Percentiles rank a stretch among this genome's conserved stretches.
Evolutionary conservation across 768 basidiomycete genomes (phyloP).

Genomic region (Thelephora ganbajun): DNA sequence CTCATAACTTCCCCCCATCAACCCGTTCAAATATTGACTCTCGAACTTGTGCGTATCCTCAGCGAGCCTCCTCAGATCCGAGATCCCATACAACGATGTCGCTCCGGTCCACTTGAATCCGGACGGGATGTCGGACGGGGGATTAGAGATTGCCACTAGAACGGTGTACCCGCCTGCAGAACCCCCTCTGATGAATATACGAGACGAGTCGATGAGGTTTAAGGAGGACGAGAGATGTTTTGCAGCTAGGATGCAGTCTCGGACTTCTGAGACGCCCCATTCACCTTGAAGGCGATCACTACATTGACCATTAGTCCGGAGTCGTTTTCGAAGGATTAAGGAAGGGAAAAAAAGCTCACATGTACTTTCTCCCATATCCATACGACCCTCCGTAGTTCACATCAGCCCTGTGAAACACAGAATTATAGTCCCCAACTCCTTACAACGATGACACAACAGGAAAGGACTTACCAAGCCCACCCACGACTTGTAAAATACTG

Average conservation of each 20-base stretch:
- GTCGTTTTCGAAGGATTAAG: background rate
- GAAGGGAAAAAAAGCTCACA: conserved; percentile 17
- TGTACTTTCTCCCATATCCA: conserved; percentile 59
- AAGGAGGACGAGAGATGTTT: conserved; percentile 28
- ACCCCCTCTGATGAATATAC: conserved; percentile 55
- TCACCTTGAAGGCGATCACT: conserved; percentile 39
- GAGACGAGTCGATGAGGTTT: conserved; percentile 45
- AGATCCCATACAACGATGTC: conserved; percentile 54
- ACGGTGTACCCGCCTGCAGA: conserved; percentile 67
- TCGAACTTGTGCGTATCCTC: conserved; percentile 66
- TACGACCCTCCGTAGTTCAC: conserved; percentile 71
- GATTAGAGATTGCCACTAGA: conserved; percentile 31
- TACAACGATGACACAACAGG: background rate
- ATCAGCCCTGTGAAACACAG: conserved; percentile 34
- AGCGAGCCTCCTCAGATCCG: conserved; percentile 41
- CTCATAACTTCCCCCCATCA: conserved; percentile 44
- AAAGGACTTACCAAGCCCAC: conserved; percentile 45
- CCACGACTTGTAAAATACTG: conserved; percentile 61
- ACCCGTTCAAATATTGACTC: conserved; percentile 38
- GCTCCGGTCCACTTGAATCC: too few relatives aligned
- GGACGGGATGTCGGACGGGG: conserved; percentile 34
- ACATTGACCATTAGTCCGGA: background rate
- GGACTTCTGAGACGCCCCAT: conserved; percentile 68
- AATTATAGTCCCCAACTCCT: conserved; percentile 4
- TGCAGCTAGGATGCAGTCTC: conserved; percentile 50